Percentiles rank a stretch among this genome's conserved stretches.
Evolutionary conservation across 2,329 filamentous ascomycete genomes (phyloP).

Genomic region (Cladorrhinum sp.): DNA sequence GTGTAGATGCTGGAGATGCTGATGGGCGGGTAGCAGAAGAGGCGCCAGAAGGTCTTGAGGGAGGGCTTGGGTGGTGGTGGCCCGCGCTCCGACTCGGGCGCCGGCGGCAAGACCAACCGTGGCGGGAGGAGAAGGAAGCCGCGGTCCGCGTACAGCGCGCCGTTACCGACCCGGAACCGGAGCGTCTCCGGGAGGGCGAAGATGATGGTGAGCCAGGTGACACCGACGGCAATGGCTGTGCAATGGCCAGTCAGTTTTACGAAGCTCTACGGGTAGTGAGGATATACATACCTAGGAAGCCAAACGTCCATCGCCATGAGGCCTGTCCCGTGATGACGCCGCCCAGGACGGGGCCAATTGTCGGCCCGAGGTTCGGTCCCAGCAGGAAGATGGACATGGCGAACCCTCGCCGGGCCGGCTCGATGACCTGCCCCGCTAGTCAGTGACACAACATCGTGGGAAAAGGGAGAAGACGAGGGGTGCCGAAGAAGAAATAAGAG

Average conservation of each 20-base stretch:
- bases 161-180: constrained; percentile 15
- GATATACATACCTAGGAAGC: no score
- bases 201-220: constrained; percentile 18
- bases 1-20: constrained; percentile 17
- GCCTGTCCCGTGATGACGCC: constrained; percentile 14
- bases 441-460: no score
- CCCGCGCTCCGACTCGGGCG: constrained; percentile 11
- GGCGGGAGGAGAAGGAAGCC: constrained; percentile 11
- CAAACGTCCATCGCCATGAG: constrained; percentile 22
- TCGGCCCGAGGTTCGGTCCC: constrained; percentile 17
- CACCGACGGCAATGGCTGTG: no score
- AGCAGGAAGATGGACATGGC: constrained; percentile 19
- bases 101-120: no score
- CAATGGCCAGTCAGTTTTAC: no score
- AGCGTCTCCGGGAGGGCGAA: constrained; percentile 15
- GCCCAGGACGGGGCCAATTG: constrained; percentile 15
- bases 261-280: no score
- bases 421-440: no score
- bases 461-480: neutral
- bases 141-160: constrained; percentile 3
- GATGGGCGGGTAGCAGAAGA: constrained; percentile 17
- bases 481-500: no score
- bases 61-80: constrained; percentile 12
- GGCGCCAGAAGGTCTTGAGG: constrained; percentile 13
- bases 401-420: constrained; percentile 17